These are phyloP conservation scores for Corrigiola litoralis DNA, from an alignment of 179 eudicot species.

Conservation along the genomic window DNA sequence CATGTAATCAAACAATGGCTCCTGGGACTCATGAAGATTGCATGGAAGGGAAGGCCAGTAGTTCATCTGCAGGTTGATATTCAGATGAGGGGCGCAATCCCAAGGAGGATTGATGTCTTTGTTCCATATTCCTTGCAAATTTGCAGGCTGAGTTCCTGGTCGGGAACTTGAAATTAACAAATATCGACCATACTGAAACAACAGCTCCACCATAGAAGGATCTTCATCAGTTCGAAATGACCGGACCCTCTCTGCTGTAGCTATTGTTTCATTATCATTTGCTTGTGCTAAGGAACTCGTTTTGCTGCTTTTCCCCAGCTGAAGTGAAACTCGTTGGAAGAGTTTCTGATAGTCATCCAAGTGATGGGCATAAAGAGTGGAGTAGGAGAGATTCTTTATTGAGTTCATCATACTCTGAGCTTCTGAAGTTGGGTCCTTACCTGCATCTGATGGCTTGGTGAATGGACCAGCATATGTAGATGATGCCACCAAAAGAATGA, in stretches of 20 bases:
- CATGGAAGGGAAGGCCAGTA: slow-evolving; percentile 87
- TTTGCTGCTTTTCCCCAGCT: slow-evolving; percentile 49
- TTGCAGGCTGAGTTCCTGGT: slow-evolving; percentile 73
- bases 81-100: slow-evolving; percentile 84
- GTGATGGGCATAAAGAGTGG: slow-evolving; percentile 60
- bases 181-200: slow-evolving; percentile 86
- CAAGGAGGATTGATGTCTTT: slow-evolving; percentile 65
- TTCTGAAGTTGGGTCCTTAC: slow-evolving; percentile 53
- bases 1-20: slow-evolving; percentile 67
- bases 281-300: background rate
- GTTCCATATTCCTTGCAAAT: slow-evolving; percentile 92
- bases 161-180: slow-evolving; percentile 75
- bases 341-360: slow-evolving; percentile 75
- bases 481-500: slow-evolving; percentile 59
- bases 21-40: slow-evolving; percentile 79
- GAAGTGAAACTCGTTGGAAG: slow-evolving; percentile 68
- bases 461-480: slow-evolving; percentile 79
- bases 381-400: slow-evolving; percentile 43
- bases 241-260: slow-evolving; percentile 65
- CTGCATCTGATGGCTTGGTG: slow-evolving; percentile 56
- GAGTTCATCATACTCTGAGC: slow-evolving; percentile 37
- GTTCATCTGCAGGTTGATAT: slow-evolving; percentile 93
- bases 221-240: slow-evolving; percentile 64
- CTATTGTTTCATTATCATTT: slow-evolving; percentile 14
- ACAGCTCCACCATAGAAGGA: slow-evolving; percentile 79